Evolutionary conservation across 176 grass and related monocot species (phyloP).

Genomic region (Aegilops sharonensis): DNA sequence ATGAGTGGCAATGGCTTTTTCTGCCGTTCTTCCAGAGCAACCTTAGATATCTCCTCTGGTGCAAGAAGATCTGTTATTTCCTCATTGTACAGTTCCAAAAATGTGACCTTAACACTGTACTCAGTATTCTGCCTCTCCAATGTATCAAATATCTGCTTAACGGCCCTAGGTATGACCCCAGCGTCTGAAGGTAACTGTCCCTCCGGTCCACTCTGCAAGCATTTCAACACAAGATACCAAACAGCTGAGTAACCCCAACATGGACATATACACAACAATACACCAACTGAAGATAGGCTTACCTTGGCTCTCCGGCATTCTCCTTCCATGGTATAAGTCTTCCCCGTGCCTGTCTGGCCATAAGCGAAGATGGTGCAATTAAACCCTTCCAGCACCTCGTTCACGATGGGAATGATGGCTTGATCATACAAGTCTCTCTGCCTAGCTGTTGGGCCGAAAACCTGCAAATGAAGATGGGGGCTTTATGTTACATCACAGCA

Average conservation of each 20-base stretch:
- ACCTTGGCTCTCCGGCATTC: conserved; percentile 85
- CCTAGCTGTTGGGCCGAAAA: conserved; percentile 80
- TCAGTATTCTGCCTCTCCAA: conserved; percentile 92
- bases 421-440: conserved; percentile 87
- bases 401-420: conserved; percentile 92
- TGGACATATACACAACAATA: neutral
- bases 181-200: conserved; percentile 79
- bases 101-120: conserved; percentile 98
- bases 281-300: conserved; percentile 30
- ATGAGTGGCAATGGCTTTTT: conserved; percentile 89
- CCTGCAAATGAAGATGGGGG: conserved; percentile 29
- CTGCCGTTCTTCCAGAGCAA: conserved; percentile 68
- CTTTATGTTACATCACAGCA: neutral
- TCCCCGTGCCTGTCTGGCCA: conserved; percentile 94
- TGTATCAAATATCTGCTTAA: conserved; percentile 95
- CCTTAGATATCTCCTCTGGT: conserved; percentile 88
- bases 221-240: conserved; percentile 6
- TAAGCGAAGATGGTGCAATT: conserved; percentile 98
- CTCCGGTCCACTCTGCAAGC: conserved; percentile 56
- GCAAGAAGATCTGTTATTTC: conserved; percentile 97
- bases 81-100: conserved; percentile 95
- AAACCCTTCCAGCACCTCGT: conserved; percentile 95
- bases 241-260: neutral
- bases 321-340: conserved; percentile 99
- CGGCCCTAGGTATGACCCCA: conserved; percentile 94